phyloP scores from a whole-genome alignment of 2,329 filamentous ascomycete species.

The Penicillium rolfsii region DNA sequence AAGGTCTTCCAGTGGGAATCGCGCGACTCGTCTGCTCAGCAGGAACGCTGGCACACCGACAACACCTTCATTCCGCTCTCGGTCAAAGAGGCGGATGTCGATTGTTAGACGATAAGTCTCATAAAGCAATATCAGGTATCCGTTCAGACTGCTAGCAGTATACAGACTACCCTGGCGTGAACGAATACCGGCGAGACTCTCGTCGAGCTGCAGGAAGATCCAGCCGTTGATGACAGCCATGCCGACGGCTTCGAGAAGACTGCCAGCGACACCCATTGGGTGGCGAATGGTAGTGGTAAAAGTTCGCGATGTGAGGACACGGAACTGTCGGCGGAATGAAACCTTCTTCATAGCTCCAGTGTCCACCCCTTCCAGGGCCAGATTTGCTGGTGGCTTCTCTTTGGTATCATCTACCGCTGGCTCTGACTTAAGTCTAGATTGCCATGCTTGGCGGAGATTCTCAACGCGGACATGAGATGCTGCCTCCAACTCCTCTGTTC shows the following conservation, averaged over 20 bases:
- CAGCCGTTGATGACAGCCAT: conserved; percentile 75
- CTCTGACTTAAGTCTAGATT: conserved; percentile 8
- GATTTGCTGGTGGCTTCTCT: conserved; percentile 3
- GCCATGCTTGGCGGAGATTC: conserved; percentile 65
- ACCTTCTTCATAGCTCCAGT: conserved; percentile 49
- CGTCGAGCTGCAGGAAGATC: conserved; percentile 68
- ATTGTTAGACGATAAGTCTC: conserved; percentile 75
- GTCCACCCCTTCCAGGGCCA: neutral
- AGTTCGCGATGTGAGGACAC: conserved; percentile 69
- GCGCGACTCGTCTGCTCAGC: conserved; percentile 68
- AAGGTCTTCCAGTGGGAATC: conserved; percentile 71
- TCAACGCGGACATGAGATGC: conserved; percentile 63
- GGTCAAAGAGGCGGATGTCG: conserved; percentile 75
- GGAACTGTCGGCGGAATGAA: conserved; percentile 64
- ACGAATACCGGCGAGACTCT: conserved; percentile 71
- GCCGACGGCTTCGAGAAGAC: conserved; percentile 67
- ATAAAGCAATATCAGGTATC: conserved; percentile 75
- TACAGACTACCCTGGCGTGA: conserved; percentile 75
- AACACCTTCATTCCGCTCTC: conserved; percentile 73
- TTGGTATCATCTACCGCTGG: conserved; percentile 5
- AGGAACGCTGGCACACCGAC: conserved; percentile 71
- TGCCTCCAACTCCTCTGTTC: conserved; percentile 67
- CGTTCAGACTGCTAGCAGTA: conserved; percentile 70
- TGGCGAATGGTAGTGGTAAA: conserved; percentile 75
- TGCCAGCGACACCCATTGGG: conserved; percentile 73